These are phyloP conservation scores for Rauvolfia tetraphylla DNA, from an alignment of 257 asterid species.

Conservation along the genomic window DNA sequence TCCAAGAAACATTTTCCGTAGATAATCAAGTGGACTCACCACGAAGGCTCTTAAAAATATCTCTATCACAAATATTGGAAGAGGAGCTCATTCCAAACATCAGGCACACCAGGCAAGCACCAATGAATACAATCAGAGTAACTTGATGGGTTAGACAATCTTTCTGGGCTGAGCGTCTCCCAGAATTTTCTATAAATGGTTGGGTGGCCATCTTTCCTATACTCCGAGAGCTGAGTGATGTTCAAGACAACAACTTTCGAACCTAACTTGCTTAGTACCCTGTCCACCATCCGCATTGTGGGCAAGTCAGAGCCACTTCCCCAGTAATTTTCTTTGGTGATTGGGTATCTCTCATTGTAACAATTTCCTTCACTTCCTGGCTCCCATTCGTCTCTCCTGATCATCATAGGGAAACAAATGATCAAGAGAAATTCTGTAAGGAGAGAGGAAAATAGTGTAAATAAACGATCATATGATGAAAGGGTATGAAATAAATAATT, in stretches of 20 bases:
- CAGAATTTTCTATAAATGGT: conserved; percentile 86
- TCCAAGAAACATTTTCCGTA: neutral
- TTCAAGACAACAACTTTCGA: conserved; percentile 65
- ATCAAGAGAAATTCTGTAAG: neutral
- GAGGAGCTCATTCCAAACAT: conserved; percentile 81
- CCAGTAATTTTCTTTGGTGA: conserved; percentile 50
- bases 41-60: neutral
- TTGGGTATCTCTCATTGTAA: conserved; percentile 65
- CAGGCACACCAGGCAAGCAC: conserved; percentile 96
- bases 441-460: neutral
- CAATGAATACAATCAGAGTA: conserved; percentile 94
- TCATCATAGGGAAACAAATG: neutral
- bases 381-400: conserved; percentile 78
- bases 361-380: conserved; percentile 78
- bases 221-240: conserved; percentile 83
- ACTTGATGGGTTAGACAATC: conserved; percentile 51
- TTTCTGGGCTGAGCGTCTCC: conserved; percentile 66
- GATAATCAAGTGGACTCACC: neutral
- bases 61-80: conserved; percentile 54
- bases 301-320: conserved; percentile 72
- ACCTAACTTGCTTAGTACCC: conserved; percentile 44
- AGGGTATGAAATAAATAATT: neutral
- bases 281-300: conserved; percentile 74
- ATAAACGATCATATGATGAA: neutral
- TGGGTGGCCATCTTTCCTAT: conserved; percentile 91